Conservation (phyloP, 352 stramenopile species). For the Pythium insidiosum region DNA sequence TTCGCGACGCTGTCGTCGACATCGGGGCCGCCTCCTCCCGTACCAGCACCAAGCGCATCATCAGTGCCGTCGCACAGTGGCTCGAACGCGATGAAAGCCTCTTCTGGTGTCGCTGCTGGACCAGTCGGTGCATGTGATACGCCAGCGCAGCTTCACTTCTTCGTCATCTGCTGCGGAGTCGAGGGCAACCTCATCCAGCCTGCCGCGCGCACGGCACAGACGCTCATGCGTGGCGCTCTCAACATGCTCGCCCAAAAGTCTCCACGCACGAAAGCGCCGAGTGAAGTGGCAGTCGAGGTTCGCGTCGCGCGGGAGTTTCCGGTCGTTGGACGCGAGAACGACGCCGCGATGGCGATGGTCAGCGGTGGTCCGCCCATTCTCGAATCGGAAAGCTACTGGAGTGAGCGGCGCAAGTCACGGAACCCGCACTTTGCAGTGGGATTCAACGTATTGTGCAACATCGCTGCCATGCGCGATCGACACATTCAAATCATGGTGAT, state of each 20-base stretch:
- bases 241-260: constrained; percentile 65
- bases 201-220: constrained; percentile 52
- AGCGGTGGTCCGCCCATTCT: constrained; percentile 13
- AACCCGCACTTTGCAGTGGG: constrained; percentile 64
- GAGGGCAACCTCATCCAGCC: constrained; percentile 44
- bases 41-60: neutral
- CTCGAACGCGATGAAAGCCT: too few relatives aligned
- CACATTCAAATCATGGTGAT: constrained; percentile 74
- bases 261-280: constrained; percentile 33
- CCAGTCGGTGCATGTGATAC: constrained; percentile 1
- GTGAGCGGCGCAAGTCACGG: constrained; percentile 50
- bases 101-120: too few relatives aligned
- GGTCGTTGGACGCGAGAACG: constrained; percentile 17
- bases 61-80: constrained; percentile 1
- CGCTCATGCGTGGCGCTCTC: constrained; percentile 60
- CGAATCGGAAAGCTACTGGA: constrained; percentile 59
- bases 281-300: constrained; percentile 66
- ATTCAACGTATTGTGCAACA: constrained; percentile 47
- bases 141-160: constrained; percentile 46
- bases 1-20: constrained; percentile 10
- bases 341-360: neutral
- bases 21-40: neutral
- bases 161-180: constrained; percentile 54
- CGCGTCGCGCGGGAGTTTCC: constrained; percentile 43
- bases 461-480: constrained; percentile 35